Base-by-base conservation (phyloP, 75 land plant species). In the Isoetes taiwanensis region DNA sequence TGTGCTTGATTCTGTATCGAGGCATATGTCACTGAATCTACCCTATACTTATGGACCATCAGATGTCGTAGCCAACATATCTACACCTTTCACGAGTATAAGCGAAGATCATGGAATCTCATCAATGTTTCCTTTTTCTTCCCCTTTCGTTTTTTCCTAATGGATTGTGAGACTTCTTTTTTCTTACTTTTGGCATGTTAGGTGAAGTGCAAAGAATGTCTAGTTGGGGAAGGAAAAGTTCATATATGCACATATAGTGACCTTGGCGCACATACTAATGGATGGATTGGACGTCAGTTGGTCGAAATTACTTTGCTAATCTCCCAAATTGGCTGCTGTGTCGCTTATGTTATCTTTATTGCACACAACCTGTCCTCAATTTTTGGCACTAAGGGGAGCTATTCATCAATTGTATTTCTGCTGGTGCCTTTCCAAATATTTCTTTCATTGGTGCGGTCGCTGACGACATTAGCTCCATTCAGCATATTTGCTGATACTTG, bases 401-500 rank as follows among this genome's bases (percentile, higher is more conserved):
- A 71, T 61, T 59, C 74, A 40, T 72, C 61, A 52, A 68, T 86
- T 34, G 69, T 75, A 28, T 71, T 87, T 20, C 89, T 76, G 32
- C 33, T 83, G 8, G 61, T 75, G 9, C 77, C 82, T 9, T 25
- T 77, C 19, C 83, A 85, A 56, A 62, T 85, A n/a, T 43, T 37
- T 4, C 64, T 86, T 2, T 71, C 88, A 32, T 77, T 69, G 40
- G 66, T 86, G 16, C 69, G 76, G 0, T 66, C 88, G 19, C 64
- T 86, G 17, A 53, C 87, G 8, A 53, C 78, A 2, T 72, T 86
- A 23, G 71, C 88, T 2, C 83, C 91, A 1, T 83, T 83, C 67
- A 86, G 87, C 69, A 71, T 77, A 32, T 74, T 86, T 2, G 91
- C 87, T 0, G 76, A 83, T 32, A 50, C 68, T 10, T 86, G 91